phyloP scores from a whole-genome alignment of 192 early-diverging fungal genomes.

The Coemansia sp. region DNA sequence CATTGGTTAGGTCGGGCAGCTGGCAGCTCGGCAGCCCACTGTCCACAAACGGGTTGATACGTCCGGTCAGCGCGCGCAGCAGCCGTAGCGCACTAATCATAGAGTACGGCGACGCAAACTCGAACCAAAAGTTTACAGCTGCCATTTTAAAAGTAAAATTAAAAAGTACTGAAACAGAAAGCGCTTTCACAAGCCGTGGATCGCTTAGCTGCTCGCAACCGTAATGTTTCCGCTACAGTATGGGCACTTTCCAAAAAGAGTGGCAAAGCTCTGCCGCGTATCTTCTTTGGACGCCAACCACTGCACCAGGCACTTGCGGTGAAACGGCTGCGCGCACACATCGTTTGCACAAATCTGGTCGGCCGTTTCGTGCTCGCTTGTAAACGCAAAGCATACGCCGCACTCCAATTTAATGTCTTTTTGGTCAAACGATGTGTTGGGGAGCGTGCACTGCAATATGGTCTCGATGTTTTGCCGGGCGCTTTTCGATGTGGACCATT shows the following conservation, averaged over 20 bases:
- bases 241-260: constrained; percentile 50
- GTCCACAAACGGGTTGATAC: background rate
- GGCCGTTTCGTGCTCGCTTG: constrained; percentile 12
- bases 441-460: constrained; percentile 16
- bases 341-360: constrained; percentile 48
- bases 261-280: constrained; percentile 46
- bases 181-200: too few relatives aligned
- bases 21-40: constrained; percentile 18
- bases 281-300: constrained; percentile 52
- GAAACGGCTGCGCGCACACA: constrained; percentile 43
- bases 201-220: background rate
- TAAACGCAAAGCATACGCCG: constrained; percentile 48
- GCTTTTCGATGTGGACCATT: constrained; percentile 9
- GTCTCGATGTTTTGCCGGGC: constrained; percentile 33
- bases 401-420: constrained; percentile 41
- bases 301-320: constrained; percentile 39
- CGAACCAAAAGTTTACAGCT: constrained; percentile 50
- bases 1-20: constrained; percentile 12
- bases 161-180: background rate
- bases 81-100: constrained; percentile 46
- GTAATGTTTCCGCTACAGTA: constrained; percentile 32
- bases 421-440: constrained; percentile 14
- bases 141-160: background rate
- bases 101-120: constrained; percentile 53
- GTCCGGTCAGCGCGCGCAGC: constrained; percentile 19